phyloP scores from a whole-genome alignment of 208 protist species.

The Leishmania major region DNA sequence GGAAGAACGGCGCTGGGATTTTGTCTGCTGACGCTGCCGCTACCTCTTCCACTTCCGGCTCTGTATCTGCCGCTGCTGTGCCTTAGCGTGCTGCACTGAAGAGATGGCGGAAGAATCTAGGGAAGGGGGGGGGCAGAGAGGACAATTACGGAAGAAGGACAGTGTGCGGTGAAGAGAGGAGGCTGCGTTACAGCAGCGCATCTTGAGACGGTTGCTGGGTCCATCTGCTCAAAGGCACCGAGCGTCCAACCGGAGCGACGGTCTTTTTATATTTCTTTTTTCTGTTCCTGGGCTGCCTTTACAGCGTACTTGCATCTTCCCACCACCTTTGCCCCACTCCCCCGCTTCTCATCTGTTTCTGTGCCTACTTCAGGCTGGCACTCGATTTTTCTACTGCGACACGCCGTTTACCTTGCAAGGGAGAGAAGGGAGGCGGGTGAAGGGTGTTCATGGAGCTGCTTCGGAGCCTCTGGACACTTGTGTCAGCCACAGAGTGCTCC shows the following conservation, averaged over 20 bases:
- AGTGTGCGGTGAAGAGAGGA: background rate
- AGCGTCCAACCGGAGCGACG: background rate
- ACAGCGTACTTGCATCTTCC: background rate
- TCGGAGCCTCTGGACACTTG: background rate
- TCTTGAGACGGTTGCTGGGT: background rate
- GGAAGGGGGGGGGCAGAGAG: background rate
- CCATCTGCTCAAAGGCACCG: background rate
- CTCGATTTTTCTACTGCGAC: background rate
- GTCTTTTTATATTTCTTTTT: background rate
- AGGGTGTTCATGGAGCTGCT: no score
- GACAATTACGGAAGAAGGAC: background rate
- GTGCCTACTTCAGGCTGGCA: background rate
- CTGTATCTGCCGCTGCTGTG: background rate
- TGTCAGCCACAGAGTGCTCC: background rate
- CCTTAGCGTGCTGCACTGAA: constrained; percentile 3
- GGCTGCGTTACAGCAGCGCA: background rate
- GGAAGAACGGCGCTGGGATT: background rate
- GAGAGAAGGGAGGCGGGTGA: background rate
- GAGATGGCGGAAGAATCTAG: background rate
- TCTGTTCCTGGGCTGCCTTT: background rate
- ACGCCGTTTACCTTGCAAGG: background rate
- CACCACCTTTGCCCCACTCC: background rate
- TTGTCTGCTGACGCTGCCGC: background rate
- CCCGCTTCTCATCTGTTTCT: background rate
- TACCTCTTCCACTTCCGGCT: background rate